Conservation (phyloP, 2,329 filamentous ascomycete species). For the Botrytis porri region DNA sequence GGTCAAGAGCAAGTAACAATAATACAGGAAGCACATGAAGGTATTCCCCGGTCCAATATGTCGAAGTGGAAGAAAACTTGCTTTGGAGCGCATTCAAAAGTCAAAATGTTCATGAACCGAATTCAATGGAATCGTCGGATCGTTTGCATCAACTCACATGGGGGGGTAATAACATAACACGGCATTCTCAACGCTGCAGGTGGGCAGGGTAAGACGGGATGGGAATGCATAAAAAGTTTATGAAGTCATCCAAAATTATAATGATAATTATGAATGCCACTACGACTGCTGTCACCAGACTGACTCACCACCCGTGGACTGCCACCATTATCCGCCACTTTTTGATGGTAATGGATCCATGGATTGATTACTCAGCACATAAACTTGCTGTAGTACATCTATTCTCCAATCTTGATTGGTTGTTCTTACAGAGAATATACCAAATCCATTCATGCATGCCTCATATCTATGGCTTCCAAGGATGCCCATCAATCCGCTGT, state of each 20-base stretch:
- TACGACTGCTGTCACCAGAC: no score
- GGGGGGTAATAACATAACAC: not conserved
- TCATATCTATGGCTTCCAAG: not conserved
- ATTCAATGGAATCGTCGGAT: conserved; percentile 15
- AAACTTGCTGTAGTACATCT: no score
- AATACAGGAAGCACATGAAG: not conserved
- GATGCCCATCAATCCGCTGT: not conserved
- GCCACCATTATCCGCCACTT: no score
- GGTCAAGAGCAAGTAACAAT: not conserved
- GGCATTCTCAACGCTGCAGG: not conserved
- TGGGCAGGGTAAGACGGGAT: not conserved
- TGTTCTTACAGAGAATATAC: not conserved
- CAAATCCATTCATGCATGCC: not conserved
- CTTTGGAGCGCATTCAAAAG: conserved; percentile 5
- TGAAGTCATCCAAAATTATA: not conserved
- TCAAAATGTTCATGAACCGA: not conserved
- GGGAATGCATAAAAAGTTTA: not conserved
- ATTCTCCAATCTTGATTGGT: not conserved
- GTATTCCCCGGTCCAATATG: conserved; percentile 2
- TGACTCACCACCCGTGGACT: no score
- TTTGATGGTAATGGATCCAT: no score
- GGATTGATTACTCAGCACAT: not conserved
- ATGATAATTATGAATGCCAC: not conserved
- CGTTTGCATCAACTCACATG: conserved; percentile 17
- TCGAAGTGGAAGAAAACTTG: conserved; percentile 2